These are phyloP conservation scores for Leptographium wingfieldii DNA, from an alignment of 2,329 filamentous ascomycete genomes.

Conservation along the genomic window DNA sequence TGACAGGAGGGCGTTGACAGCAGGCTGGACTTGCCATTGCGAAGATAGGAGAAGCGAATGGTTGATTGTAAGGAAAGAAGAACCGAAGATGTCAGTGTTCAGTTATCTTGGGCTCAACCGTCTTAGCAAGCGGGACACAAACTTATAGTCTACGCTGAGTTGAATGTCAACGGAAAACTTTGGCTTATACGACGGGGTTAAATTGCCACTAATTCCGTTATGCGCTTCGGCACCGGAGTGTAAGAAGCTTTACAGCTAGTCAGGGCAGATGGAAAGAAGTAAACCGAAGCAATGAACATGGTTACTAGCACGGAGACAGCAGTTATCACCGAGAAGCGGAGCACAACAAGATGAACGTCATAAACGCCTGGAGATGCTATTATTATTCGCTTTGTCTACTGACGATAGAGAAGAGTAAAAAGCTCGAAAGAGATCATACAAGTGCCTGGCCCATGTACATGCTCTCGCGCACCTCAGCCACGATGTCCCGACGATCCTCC, in stretches of 20 bases:
- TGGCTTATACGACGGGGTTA: background rate
- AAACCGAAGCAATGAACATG: background rate
- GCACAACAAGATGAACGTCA: background rate
- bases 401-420: background rate
- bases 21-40: slow-evolving; percentile 18
- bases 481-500: slow-evolving; percentile 78
- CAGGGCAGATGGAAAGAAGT: background rate
- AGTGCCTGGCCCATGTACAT: slow-evolving; percentile 74
- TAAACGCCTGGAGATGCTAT: background rate
- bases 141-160: no score
- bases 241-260: background rate
- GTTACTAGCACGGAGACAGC: background rate
- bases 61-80: background rate
- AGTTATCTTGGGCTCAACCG: no score
- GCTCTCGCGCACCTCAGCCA: slow-evolving; percentile 80
- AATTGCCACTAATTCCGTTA: background rate
- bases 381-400: background rate
- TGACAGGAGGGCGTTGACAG: slow-evolving; percentile 23
- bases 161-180: no score
- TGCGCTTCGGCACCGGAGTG: slow-evolving; percentile 2
- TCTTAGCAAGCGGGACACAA: background rate
- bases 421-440: slow-evolving; percentile 33
- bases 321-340: no score
- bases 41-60: background rate
- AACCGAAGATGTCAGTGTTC: background rate